Evolutionary conservation across 805 yeast genomes (phyloP), one percentile per base, ranked within the genome.

Genomic region (Kregervanrija fluxuum): DNA sequence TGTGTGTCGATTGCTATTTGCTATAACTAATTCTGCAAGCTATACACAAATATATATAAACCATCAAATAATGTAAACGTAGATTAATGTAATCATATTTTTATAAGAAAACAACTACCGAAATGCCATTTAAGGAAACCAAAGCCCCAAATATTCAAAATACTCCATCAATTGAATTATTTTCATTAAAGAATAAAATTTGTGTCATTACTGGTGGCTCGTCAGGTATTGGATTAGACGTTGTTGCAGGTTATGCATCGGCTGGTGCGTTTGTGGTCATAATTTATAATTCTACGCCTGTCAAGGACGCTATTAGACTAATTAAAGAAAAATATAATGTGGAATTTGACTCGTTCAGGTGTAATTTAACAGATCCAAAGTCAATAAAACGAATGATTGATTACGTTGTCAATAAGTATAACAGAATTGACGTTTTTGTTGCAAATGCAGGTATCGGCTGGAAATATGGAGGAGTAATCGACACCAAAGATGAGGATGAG

Each of bases 391-490:
- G 37, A 12, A 57, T 61, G 31, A 50, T 67, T 9, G 40, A 41
- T 32, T 53, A 55, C 38, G 54, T 63, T 11, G 60, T 60, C 30
- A 33, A 42, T 0, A 69, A 68, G 36, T 67, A 67, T 47, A 66
- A 66, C n/a, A 65, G 64, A 43, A 60, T 69, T 42, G 71, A 69
- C 50, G 55, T 67, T 9, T 64, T 69, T 44, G 68, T 69, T 38
- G 73, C 73, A 45, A 69, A 69, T 45, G 74, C 74, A 1, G 74
- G 96, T 36, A 79, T 86, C 40, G 80, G 88, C 12, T 87, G 95
- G 95, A 73, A 78, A 16, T 70, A 75, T 30, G 89, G 90, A 16
- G 75, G 75, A 14, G 60, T 79, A 49, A 61, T 76, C n/a, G 42
- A 54, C 5, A 66, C 66, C 38, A 59, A 67, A 48, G 56, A 56